phyloP scores from a whole-genome alignment of 768 basidiomycete species.

The Mycena olivaceomarginata region DNA sequence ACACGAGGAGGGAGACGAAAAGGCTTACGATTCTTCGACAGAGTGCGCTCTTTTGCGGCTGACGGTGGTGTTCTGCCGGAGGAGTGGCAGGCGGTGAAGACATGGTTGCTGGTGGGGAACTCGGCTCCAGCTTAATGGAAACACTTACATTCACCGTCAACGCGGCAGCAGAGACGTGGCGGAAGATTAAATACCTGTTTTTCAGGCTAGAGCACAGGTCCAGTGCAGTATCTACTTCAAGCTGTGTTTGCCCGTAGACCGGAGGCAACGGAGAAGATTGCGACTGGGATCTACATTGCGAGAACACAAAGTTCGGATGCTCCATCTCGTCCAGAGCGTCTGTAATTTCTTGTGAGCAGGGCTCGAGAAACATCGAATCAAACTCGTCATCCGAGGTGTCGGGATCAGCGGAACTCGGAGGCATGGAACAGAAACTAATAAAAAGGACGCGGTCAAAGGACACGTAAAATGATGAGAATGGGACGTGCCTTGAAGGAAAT shows the following conservation, averaged over 20 bases:
- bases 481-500: constrained; percentile 39
- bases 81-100: neutral
- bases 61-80: neutral
- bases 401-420: constrained; percentile 14
- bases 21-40: neutral
- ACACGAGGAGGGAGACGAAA: neutral
- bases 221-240: neutral
- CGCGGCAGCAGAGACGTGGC: too few species aligned
- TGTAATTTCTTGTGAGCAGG: constrained; percentile 24
- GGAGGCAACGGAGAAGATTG: neutral
- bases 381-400: neutral
- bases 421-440: constrained; percentile 27
- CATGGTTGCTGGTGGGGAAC: neutral
- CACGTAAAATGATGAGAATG: neutral
- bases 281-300: constrained; percentile 8
- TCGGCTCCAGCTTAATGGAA: constrained; percentile 8
- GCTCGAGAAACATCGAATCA: constrained; percentile 20
- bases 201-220: neutral
- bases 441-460: neutral
- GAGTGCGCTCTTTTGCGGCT: neutral
- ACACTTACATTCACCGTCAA: neutral
- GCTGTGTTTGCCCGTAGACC: neutral
- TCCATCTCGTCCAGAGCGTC: constrained; percentile 35
- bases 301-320: constrained; percentile 13
- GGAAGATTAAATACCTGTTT: neutral